Base-by-base conservation (phyloP, 176 grass and related monocot species). In the Areca catechu region DNA sequence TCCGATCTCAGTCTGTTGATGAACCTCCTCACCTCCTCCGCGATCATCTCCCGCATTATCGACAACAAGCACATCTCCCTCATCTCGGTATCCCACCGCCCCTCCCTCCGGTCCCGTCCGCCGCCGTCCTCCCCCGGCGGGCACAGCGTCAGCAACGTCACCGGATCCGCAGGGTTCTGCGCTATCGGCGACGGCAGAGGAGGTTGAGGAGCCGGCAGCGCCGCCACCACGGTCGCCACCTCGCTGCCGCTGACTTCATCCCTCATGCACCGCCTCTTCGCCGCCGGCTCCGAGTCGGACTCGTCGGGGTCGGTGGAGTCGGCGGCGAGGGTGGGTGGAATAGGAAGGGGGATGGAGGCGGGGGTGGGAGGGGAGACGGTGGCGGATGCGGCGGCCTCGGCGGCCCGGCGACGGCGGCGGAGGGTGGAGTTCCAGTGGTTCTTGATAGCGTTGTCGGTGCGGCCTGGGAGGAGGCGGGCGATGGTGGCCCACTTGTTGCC, bases 351-450 rank as follows among this genome's bases (percentile, higher is more conserved):
- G 9, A 25, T 21, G 16, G 63, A 1, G 24, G 49, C 16, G 56
- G 21, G n/a, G n/a, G n/a, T n/a, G n/a, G 73, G 74, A 49, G 23
- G 50, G 15, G 19, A 7, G 9, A 25, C 25, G 16, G 63, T 1
- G 24, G 49, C 16, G 56, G 21, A 15, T 50, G 6, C 55, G 0
- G 49, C 71, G 0, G 56, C 80, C 0, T 25, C 74, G 0, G 71
- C 62, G 0, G 67, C 76, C 16, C 79, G 67, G 34, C 80, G 77
- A n/a, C 68, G 60, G 2, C 80, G 66, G 0, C 83, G 79, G 10
- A 95, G 91, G 23, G 91, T 83, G 57, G 86, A 95, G 66, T 95
- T 95, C 86, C 91, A 95, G 80, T 90, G 91, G 64, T 95, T 95
- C 80, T 95, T 95, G 80, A 95, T 82, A 49, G 91, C 77, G 77